phyloP scores from a whole-genome alignment of 2,329 filamentous ascomycete species.

The Aspergillus nomiae region DNA sequence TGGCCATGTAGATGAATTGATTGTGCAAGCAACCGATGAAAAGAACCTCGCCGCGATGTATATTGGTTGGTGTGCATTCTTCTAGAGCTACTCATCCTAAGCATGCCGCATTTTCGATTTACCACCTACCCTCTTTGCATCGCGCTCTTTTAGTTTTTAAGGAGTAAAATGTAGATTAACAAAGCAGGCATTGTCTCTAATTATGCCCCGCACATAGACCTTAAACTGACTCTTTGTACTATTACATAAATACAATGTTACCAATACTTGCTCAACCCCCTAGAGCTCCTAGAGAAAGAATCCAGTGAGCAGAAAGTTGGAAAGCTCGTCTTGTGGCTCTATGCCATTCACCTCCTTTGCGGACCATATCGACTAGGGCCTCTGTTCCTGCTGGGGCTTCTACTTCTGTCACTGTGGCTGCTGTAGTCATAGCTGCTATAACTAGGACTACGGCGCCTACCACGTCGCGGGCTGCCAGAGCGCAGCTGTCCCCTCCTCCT shows the following conservation, averaged over 20 bases:
- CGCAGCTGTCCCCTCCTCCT: slow-evolving; percentile 37
- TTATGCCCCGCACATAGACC: background rate
- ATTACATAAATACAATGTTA: background rate
- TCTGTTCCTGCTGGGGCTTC: slow-evolving; percentile 54
- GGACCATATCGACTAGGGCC: slow-evolving; percentile 33
- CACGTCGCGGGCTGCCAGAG: slow-evolving; percentile 38
- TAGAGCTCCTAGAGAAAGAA: background rate
- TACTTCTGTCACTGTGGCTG: slow-evolving; percentile 53
- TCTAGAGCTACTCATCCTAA: slow-evolving; percentile 41
- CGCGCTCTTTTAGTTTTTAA: background rate
- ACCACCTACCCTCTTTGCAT: background rate
- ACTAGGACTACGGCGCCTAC: slow-evolving; percentile 60
- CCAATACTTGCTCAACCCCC: background rate
- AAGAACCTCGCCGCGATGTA: slow-evolving; percentile 90
- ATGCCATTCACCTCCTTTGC: slow-evolving; percentile 12
- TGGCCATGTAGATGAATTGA: slow-evolving; percentile 94
- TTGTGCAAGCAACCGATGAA: slow-evolving; percentile 79
- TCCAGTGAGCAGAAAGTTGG: background rate
- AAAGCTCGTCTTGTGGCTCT: background rate
- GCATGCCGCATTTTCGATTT: no score
- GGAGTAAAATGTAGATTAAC: background rate
- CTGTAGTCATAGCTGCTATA: slow-evolving; percentile 66
- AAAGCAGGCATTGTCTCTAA: background rate
- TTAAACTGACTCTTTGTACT: background rate
- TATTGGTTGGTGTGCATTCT: slow-evolving; percentile 85